A percentile compares a stretch with the other conserved stretches of the same genome.
Evolutionary conservation across 2,329 filamentous ascomycete species (phyloP).

Genomic region (Thermochaetoides dissita): DNA sequence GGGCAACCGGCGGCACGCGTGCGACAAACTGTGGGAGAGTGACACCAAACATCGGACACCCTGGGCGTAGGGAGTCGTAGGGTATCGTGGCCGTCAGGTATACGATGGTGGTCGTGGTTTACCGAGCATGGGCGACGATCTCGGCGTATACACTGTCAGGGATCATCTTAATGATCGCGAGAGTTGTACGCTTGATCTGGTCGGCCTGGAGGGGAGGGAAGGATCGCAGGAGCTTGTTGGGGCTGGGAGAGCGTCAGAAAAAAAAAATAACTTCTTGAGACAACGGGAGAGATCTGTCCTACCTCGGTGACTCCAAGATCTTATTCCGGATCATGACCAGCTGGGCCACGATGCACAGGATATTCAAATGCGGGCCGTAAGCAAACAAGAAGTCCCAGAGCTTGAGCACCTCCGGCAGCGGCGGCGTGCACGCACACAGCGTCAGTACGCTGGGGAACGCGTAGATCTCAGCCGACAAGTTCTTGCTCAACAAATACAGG

Average conservation of each 20-base stretch:
- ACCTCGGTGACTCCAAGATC: conserved; percentile 75
- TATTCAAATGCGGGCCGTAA: conserved; percentile 87
- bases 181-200: conserved; percentile 69
- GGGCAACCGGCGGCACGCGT: too few relatives aligned
- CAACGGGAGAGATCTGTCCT: conserved; percentile 16
- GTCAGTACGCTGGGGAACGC: conserved; percentile 92
- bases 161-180: conserved; percentile 78
- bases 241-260: conserved; percentile 36
- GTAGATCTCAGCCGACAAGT: conserved; percentile 85
- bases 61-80: neutral
- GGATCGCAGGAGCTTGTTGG: conserved; percentile 79
- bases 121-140: conserved; percentile 67
- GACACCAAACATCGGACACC: too few relatives aligned
- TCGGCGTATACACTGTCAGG: conserved; percentile 82
- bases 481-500: conserved; percentile 69
- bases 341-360: conserved; percentile 92
- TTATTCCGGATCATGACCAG: conserved; percentile 76
- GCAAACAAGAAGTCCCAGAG: conserved; percentile 97
- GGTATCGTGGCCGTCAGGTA: too few relatives aligned
- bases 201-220: conserved; percentile 75
- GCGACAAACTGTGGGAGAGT: too few relatives aligned
- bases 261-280: neutral
- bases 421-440: conserved; percentile 88
- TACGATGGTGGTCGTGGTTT: neutral
- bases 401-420: conserved; percentile 78